phyloP scores from a whole-genome alignment of 441 rosid species.

The Arabidopsis lyrata region DNA sequence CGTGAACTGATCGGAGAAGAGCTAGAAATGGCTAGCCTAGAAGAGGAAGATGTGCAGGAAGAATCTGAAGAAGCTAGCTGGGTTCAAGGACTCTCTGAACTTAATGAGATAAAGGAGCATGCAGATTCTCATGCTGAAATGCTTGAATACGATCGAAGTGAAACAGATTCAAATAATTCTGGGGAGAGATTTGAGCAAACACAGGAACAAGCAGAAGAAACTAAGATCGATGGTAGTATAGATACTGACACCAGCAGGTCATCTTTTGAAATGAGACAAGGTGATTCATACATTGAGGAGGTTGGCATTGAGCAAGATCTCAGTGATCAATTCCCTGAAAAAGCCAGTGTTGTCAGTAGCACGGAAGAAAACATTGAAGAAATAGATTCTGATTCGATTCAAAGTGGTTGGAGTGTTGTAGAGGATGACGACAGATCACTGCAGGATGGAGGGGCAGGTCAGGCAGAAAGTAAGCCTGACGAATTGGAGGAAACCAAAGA shows the following conservation, averaged over 20 bases:
- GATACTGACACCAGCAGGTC: slow-evolving; percentile 47
- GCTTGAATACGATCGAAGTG: slow-evolving; percentile 37
- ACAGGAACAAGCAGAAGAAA: slow-evolving; percentile 36
- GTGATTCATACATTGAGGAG: slow-evolving; percentile 42
- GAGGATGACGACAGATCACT: slow-evolving; percentile 46
- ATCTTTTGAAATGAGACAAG: slow-evolving; percentile 43
- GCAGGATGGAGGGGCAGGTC: slow-evolving; percentile 35
- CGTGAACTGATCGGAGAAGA: slow-evolving; percentile 52
- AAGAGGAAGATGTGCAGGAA: slow-evolving; percentile 43
- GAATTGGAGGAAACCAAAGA: slow-evolving; percentile 49
- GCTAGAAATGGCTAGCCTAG: slow-evolving; percentile 51
- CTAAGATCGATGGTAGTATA: slow-evolving; percentile 35
- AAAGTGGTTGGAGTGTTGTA: slow-evolving; percentile 48
- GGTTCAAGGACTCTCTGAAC: slow-evolving; percentile 49
- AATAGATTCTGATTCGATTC: slow-evolving; percentile 51
- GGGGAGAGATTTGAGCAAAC: slow-evolving; percentile 39
- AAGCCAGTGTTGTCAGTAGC: slow-evolving; percentile 42
- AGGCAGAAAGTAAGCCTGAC: slow-evolving; percentile 32
- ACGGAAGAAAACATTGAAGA: slow-evolving; percentile 54
- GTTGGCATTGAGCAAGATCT: slow-evolving; percentile 46
- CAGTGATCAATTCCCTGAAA: slow-evolving; percentile 46
- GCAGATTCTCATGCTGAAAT: slow-evolving; percentile 34
- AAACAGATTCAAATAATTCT: slow-evolving; percentile 44
- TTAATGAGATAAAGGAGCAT: slow-evolving; percentile 48
- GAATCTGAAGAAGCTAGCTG: slow-evolving; percentile 50